Evolutionary conservation across 768 basidiomycete genomes (phyloP).

Genomic region (Cyclocybe cylindracea): DNA sequence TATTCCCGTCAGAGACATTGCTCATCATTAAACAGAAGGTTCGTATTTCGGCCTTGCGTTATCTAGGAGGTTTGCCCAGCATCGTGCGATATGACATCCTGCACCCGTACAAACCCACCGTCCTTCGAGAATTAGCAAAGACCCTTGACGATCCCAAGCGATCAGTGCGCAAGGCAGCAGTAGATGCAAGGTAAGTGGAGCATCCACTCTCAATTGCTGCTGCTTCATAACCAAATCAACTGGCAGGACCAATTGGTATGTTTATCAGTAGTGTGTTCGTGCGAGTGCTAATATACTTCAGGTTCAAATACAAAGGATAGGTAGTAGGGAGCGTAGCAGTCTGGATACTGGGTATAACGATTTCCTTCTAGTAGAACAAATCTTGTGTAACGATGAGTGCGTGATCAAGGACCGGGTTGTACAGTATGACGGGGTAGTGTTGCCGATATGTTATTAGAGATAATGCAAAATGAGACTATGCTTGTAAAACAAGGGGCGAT

Average conservation of each 20-base stretch:
- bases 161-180: constrained; percentile 83
- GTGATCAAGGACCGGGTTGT: constrained; percentile 18
- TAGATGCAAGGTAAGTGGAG: constrained; percentile 61
- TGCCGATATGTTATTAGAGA: constrained; percentile 30
- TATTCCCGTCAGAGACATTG: neutral
- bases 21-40: constrained; percentile 53
- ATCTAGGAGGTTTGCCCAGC: constrained; percentile 71
- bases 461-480: constrained; percentile 11
- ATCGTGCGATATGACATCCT: constrained; percentile 81
- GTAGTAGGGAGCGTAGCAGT: constrained; percentile 16
- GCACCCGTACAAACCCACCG: constrained; percentile 73
- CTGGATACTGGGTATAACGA: constrained; percentile 17
- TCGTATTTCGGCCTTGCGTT: constrained; percentile 72
- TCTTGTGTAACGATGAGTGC: constrained; percentile 14
- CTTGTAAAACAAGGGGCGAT: neutral
- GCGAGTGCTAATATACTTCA: constrained; percentile 27
- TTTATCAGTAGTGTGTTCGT: constrained; percentile 7
- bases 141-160: constrained; percentile 90
- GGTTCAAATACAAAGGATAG: constrained; percentile 64
- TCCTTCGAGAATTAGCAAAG: constrained; percentile 73
- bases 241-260: constrained; percentile 50
- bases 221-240: neutral
- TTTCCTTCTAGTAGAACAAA: constrained; percentile 27
- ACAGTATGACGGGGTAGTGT: constrained; percentile 32
- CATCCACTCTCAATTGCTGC: neutral